Evolutionary conservation across 495 filamentous ascomycete species (phyloP).

Genomic region (Annulohypoxylon stygium): DNA sequence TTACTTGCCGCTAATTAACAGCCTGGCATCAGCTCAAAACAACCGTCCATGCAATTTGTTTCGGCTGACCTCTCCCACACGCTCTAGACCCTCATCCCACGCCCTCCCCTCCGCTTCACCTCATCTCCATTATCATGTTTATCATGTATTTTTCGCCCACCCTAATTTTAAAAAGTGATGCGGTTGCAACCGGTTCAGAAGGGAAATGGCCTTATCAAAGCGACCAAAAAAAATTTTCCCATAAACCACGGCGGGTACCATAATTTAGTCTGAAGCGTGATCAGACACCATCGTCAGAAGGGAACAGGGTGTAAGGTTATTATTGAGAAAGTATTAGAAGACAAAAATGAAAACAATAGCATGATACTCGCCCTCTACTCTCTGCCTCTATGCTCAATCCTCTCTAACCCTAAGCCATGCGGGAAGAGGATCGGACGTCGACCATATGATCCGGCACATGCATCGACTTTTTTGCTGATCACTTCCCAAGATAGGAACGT

Average conservation of each 20-base stretch:
- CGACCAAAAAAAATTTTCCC: not conserved
- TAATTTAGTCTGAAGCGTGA: slow-evolving; percentile 33
- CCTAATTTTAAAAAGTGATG: slow-evolving; percentile 45
- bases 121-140: slow-evolving; percentile 34
- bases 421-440: slow-evolving; percentile 43
- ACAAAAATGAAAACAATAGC: slow-evolving; percentile 12
- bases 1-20: slow-evolving; percentile 48
- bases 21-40: slow-evolving; percentile 49
- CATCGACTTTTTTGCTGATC: slow-evolving; percentile 43
- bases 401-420: slow-evolving; percentile 21
- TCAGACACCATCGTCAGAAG: slow-evolving; percentile 28
- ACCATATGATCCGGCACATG: slow-evolving; percentile 50
- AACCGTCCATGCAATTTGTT: slow-evolving; percentile 43
- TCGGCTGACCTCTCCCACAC: slow-evolving; percentile 45
- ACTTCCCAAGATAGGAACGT: slow-evolving; percentile 46
- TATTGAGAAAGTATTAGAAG: not conserved
- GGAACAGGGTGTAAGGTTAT: slow-evolving; percentile 33
- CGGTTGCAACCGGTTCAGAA: slow-evolving; percentile 39
- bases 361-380: not conserved
- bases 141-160: slow-evolving; percentile 24
- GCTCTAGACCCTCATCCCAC: slow-evolving; percentile 48
- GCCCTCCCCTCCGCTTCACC: slow-evolving; percentile 37
- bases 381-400: not conserved
- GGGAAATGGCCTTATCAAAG: slow-evolving; percentile 25
- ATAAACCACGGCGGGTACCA: slow-evolving; percentile 22